Evolutionary conservation across 2,329 filamentous ascomycete species (phyloP).

Genomic region (Diaporthe vaccinii): DNA sequence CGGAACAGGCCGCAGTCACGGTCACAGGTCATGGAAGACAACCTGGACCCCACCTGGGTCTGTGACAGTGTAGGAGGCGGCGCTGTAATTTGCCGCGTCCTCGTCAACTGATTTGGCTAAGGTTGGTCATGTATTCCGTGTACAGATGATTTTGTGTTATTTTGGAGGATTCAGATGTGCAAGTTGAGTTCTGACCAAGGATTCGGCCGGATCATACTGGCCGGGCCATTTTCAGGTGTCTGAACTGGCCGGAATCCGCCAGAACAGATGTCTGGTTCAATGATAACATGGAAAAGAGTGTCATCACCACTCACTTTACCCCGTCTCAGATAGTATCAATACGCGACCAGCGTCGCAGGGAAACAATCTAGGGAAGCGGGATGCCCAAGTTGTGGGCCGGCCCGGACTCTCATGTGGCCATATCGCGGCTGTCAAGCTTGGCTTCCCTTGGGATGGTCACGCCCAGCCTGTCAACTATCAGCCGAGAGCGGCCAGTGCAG

Average conservation of each 20-base stretch:
- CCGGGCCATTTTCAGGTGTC: background rate
- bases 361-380: background rate
- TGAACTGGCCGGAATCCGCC: background rate
- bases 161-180: background rate
- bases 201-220: background rate
- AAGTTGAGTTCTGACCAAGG: background rate
- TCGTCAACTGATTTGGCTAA: background rate
- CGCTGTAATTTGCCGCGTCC: background rate
- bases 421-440: background rate
- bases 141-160: background rate
- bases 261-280: background rate
- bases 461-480: background rate
- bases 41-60: background rate
- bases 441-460: background rate
- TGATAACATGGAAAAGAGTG: background rate
- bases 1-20: background rate
- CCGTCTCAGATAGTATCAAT: background rate
- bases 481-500: background rate
- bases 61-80: background rate
- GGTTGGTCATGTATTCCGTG: background rate
- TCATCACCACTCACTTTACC: background rate
- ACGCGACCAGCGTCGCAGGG: background rate
- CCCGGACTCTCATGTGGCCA: background rate
- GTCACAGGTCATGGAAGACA: background rate
- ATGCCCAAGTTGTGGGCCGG: conserved; percentile 4